Evolutionary conservation across 495 filamentous ascomycete genomes (phyloP), one percentile per base, ranked within the genome.

Genomic region (Cladorrhinum samala): DNA sequence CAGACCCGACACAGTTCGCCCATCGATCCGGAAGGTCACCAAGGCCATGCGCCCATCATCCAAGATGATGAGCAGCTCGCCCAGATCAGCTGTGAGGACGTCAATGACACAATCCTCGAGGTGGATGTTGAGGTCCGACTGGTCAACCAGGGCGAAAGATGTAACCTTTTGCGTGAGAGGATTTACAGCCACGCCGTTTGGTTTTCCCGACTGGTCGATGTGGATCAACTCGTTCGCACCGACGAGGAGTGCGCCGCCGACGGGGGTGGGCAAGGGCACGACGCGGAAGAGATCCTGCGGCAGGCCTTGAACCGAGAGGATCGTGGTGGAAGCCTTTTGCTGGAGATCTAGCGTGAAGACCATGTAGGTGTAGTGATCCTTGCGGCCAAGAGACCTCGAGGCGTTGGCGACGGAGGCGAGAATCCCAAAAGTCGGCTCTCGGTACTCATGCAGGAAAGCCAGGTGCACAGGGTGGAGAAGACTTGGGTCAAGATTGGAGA

Each of bases 401-500:
- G 87, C 87, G 50, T 78, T 72, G 50, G 77, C 69, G 46, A 83
- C 82, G 1, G 89, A 85, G 50, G 89, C 94, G 40, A 98, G 71
- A 56, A 98, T 89, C 33, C 93, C 93, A 70, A 99, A 95, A 1
- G 93, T 96, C 21, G 93, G 93, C 69, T 96, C 93, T 54, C 93
- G 85, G 68, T 97, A 99, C 72, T 96, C 92, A 74, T 96, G 81
- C 54, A 99, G 77, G 68, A 99, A 99, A 37, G 88, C 83, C 60
- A 99, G 78, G 60, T 93, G 89, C 66, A 95, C 85, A 39, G 91
- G 89, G 69, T 95, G 85, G 45, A 87, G 79, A 53, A 97, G 77
- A 52, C 79, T 83, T 58, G 91, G 88, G 61, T 99, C 92, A 67
- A 99, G 77, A 59, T 86, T 80, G 49, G 89, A 85, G 65, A 95